Base-by-base conservation (phyloP, 2,329 filamentous ascomycete species). In the Talaromyces sp. region DNA sequence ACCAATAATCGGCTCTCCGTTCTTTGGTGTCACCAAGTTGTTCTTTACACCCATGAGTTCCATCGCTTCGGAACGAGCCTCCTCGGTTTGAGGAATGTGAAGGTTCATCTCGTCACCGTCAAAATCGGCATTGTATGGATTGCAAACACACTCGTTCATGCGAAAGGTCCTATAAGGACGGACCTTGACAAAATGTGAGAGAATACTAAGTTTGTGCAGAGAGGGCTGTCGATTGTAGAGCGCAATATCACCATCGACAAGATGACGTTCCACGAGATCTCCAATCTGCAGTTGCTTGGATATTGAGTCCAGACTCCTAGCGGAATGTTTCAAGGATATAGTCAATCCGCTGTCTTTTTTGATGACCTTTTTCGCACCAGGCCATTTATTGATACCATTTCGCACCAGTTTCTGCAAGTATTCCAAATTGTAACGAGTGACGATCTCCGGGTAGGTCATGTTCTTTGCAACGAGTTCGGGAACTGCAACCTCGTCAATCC, bases 51-150 rank as follows among this genome's bases (percentile, higher is more conserved):
- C 95, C 95, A 99, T 99, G 55, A 99, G 80, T 68, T 93, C 92
- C 70, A 96, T 96, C 0, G 95, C 95, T 77, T 99, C 95, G 2
- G 93, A 91, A 63, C 95, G 86, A 11, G 95, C 93, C 77, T 99
- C 95, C 79, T 99, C 95, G 0, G 95, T 98, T 74, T 99, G 95
- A 1, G 95, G 95, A 16, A 99, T 93, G 77, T 99, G 95, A 55
- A 99, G 79, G 70, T 99, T 99, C 95, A 99, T 99, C 76, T 99
- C 95, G 70, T 99, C 95, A 64, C 95, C 95, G 71, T 99, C 95
- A 69, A 99, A 99, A 84, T 99, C 95, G 62, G 95, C 95, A 70
- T 99, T 99, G 82, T 99, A 99, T 3, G 95, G 95, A 65, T 90
- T 93, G 77, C 95, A 99, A 1, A 96, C 95, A 84, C 95, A 99